A percentile compares a stretch with the other conserved stretches of the same genome.
phyloP scores from a whole-genome alignment of 2,329 filamentous ascomycete species.

The Cercospora janseana region DNA sequence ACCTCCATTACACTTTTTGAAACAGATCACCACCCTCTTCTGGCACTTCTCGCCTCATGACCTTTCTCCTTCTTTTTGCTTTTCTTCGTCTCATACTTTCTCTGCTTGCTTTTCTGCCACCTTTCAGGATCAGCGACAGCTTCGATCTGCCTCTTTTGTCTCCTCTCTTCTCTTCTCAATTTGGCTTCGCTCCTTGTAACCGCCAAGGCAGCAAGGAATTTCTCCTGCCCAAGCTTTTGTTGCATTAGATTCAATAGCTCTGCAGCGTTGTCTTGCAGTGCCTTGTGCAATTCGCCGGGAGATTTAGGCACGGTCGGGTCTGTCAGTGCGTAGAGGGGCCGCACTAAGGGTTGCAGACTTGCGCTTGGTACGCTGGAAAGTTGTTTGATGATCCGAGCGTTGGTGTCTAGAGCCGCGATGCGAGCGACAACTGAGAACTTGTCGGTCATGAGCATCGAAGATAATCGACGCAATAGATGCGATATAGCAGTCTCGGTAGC shows the following conservation, averaged over 20 bases:
- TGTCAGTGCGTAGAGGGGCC: slow-evolving; percentile 77
- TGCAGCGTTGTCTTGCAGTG: slow-evolving; percentile 67
- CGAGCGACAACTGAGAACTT: slow-evolving; percentile 60
- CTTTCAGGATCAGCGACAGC: slow-evolving; percentile 79
- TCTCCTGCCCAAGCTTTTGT: slow-evolving; percentile 75
- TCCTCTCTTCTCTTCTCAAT: slow-evolving; percentile 68
- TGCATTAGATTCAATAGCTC: slow-evolving; percentile 81
- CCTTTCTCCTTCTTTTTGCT: slow-evolving; percentile 77
- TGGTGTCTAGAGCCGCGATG: slow-evolving; percentile 69
- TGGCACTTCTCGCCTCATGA: slow-evolving; percentile 66
- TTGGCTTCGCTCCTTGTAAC: slow-evolving; percentile 71
- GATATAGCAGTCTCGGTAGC: slow-evolving; percentile 56
- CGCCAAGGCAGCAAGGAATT: slow-evolving; percentile 72
- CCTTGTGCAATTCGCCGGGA: slow-evolving; percentile 59
- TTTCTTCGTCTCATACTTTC: slow-evolving; percentile 80
- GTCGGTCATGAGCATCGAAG: slow-evolving; percentile 66
- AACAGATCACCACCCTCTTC: slow-evolving; percentile 63
- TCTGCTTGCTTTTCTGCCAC: slow-evolving; percentile 73
- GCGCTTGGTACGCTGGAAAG: slow-evolving; percentile 62
- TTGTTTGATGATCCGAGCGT: slow-evolving; percentile 66
- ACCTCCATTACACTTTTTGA: slow-evolving; percentile 3
- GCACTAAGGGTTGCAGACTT: slow-evolving; percentile 63
- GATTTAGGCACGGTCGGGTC: slow-evolving; percentile 67
- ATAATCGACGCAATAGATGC: slow-evolving; percentile 76
- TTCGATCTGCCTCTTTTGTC: slow-evolving; percentile 84